Conservation (phyloP, 192 early-diverging fungal genomes). For the Coemansia sp. region DNA sequence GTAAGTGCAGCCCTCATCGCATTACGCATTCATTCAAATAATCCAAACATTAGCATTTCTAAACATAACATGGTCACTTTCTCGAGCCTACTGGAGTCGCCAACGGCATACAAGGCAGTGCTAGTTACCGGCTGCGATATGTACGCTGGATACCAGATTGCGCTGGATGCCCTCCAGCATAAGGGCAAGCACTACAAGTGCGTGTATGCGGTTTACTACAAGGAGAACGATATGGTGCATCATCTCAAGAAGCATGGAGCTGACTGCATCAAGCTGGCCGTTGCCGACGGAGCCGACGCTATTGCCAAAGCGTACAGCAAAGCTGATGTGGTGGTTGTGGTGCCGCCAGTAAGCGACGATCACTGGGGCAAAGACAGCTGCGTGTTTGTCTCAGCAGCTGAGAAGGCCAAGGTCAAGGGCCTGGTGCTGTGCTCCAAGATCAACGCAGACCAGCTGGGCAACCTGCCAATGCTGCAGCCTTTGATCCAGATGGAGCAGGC, state of each 20-base stretch:
- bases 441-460: slow-evolving; percentile 27
- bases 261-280: slow-evolving; percentile 17
- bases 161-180: slow-evolving; percentile 24
- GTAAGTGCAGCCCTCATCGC: background rate
- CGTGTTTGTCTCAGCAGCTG: slow-evolving; percentile 34
- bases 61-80: slow-evolving; percentile 28
- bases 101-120: slow-evolving; percentile 27
- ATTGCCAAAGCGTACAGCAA: slow-evolving; percentile 41
- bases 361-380: slow-evolving; percentile 29
- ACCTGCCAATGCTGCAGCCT: slow-evolving; percentile 28
- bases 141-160: slow-evolving; percentile 40
- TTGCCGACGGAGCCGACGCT: slow-evolving; percentile 23
- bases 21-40: background rate
- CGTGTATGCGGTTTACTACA: slow-evolving; percentile 27
- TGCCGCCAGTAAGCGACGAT: slow-evolving; percentile 44
- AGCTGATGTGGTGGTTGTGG: slow-evolving; percentile 38
- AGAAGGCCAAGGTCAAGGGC: slow-evolving; percentile 39
- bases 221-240: slow-evolving; percentile 42
- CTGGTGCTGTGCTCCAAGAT: slow-evolving; percentile 50
- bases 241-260: slow-evolving; percentile 41
- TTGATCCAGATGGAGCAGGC: slow-evolving; percentile 40
- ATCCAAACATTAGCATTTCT: background rate
- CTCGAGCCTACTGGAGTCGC: slow-evolving; percentile 22
- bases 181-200: slow-evolving; percentile 27
- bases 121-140: slow-evolving; percentile 48